These are phyloP conservation scores for Cercospora brassicicola DNA, from an alignment of 2,329 filamentous ascomycete genomes.

Conservation along the genomic window DNA sequence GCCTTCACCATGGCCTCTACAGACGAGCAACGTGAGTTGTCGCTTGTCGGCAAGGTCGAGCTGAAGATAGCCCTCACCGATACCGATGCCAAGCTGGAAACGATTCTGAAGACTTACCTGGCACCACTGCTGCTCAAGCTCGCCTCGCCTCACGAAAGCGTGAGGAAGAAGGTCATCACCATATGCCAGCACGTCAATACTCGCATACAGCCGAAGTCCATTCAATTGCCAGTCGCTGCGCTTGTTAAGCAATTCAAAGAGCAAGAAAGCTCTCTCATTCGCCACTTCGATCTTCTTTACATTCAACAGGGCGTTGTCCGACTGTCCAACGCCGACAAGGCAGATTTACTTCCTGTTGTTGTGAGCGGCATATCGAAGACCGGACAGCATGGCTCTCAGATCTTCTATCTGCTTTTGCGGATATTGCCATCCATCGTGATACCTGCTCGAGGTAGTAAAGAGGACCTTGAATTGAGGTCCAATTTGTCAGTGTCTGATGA, in stretches of 20 bases:
- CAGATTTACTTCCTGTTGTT: slow-evolving; percentile 69
- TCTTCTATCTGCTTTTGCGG: slow-evolving; percentile 82
- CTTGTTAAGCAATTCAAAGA: slow-evolving; percentile 89
- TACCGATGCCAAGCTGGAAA: slow-evolving; percentile 78
- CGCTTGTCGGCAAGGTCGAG: slow-evolving; percentile 81
- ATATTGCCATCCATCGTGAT: slow-evolving; percentile 70
- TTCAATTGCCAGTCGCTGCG: slow-evolving; percentile 79
- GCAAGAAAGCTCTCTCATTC: slow-evolving; percentile 68
- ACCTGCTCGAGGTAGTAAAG: slow-evolving; percentile 73
- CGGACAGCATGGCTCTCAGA: slow-evolving; percentile 59
- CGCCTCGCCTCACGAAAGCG: slow-evolving; percentile 73
- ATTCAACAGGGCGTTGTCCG: slow-evolving; percentile 78
- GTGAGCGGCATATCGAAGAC: slow-evolving; percentile 65
- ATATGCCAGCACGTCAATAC: slow-evolving; percentile 72
- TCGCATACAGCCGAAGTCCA: slow-evolving; percentile 59
- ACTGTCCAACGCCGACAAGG: slow-evolving; percentile 61
- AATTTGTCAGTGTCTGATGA: slow-evolving; percentile 66
- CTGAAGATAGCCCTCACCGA: slow-evolving; percentile 79
- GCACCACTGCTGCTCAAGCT: slow-evolving; percentile 82
- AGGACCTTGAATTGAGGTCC: slow-evolving; percentile 68
- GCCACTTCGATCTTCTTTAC: slow-evolving; percentile 85
- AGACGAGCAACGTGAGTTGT: slow-evolving; percentile 69
- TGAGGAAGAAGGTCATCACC: slow-evolving; percentile 75
- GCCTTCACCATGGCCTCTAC: slow-evolving; percentile 13
- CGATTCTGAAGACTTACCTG: slow-evolving; percentile 75